Evolutionary conservation across 73 alveolate genomes (phyloP).

Genomic region (Paramecium biaurelia): DNA sequence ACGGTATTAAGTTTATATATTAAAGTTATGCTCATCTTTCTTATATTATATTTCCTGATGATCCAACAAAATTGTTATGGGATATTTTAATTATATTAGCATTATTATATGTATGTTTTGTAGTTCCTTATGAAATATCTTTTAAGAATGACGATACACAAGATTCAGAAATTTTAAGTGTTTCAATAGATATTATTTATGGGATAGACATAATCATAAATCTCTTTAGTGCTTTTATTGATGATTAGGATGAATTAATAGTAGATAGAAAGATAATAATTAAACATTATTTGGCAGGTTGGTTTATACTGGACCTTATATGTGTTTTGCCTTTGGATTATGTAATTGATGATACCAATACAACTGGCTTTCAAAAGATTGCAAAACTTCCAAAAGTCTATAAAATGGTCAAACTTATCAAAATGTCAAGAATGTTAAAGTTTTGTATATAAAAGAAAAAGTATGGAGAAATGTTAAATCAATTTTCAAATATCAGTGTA

Average conservation of each 20-base stretch:
- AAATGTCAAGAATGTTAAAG: not conserved
- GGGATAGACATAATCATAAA: slow-evolving; percentile 70
- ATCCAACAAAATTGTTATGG: slow-evolving; percentile 21
- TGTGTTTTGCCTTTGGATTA: slow-evolving; percentile 72
- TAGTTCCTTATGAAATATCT: slow-evolving; percentile 19
- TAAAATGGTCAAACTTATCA: not conserved
- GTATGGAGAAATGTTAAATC: not conserved
- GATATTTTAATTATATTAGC: not conserved
- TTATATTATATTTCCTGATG: slow-evolving; percentile 31
- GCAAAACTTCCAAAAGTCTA: not conserved
- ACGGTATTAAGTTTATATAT: not conserved
- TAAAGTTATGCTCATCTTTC: not conserved
- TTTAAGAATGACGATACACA: not conserved
- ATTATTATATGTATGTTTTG: not conserved
- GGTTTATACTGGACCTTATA: slow-evolving; percentile 74
- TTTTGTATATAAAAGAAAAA: not conserved
- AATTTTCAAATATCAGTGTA: not conserved
- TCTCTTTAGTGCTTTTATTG: slow-evolving; percentile 75
- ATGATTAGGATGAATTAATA: slow-evolving; percentile 72
- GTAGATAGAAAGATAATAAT: slow-evolving; percentile 61
- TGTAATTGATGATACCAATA: not conserved
- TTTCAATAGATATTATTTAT: slow-evolving; percentile 63
- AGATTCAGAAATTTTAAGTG: not conserved
- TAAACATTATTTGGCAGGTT: slow-evolving; percentile 67
- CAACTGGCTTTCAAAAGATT: not conserved